Percentiles rank a stretch among this genome's conserved stretches.
phyloP scores from a whole-genome alignment of 371 early-diverging fungal species.

The Basidiobolus meristosporus region DNA sequence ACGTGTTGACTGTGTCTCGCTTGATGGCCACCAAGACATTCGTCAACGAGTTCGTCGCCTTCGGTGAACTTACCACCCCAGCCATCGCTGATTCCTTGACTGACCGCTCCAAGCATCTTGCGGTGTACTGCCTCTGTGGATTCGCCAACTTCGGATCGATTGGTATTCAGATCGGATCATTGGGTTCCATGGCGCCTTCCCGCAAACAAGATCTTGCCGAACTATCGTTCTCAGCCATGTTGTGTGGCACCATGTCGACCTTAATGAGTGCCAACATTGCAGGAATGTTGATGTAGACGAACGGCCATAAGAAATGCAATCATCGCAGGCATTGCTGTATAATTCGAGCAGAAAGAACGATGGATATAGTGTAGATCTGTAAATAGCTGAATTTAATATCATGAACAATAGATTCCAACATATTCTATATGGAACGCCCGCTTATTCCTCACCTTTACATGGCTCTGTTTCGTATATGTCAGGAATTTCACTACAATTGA shows the following conservation, averaged over 20 bases:
- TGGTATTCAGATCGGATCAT: constrained; percentile 68
- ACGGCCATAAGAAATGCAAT: constrained; percentile 69
- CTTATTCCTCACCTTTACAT: no score
- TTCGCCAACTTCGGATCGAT: constrained; percentile 79
- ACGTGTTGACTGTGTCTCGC: constrained; percentile 43
- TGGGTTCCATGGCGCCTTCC: constrained; percentile 66
- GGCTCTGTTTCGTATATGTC: no score
- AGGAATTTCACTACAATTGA: no score
- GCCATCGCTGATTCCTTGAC: constrained; percentile 2
- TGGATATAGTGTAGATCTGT: no score
- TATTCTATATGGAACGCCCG: no score
- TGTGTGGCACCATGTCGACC: constrained; percentile 65
- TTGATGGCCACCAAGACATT: constrained; percentile 78
- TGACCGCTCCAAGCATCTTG: constrained; percentile 23
- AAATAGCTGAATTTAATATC: no score
- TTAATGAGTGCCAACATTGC: constrained; percentile 73
- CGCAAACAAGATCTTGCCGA: constrained; percentile 54
- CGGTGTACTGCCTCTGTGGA: constrained; percentile 69
- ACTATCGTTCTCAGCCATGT: constrained; percentile 59
- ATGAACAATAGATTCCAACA: no score
- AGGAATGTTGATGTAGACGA: constrained; percentile 40
- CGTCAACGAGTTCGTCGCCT: constrained; percentile 85
- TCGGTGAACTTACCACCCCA: constrained; percentile 5
- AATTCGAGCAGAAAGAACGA: constrained; percentile 4
- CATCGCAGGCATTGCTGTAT: constrained; percentile 60